Base-by-base conservation (phyloP, 345 rosid species). In the Gossypium arboreum region DNA sequence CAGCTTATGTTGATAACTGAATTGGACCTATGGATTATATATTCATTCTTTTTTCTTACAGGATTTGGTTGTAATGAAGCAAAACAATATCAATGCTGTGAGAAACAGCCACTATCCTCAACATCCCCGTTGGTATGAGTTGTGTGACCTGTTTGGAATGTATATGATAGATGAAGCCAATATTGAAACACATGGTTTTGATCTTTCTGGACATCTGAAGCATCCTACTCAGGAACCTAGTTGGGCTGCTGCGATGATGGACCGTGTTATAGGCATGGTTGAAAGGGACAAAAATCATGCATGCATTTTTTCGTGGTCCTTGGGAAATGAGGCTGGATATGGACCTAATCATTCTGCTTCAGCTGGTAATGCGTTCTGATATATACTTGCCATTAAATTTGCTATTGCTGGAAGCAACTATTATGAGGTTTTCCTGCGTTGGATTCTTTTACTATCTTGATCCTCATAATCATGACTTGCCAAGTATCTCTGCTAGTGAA, bases 141-240 rank as follows among this genome's bases (percentile, higher is more conserved):
- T 95, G 79, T 95, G 99, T 73, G 93, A 95, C 86, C 84, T 93
- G 81, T 91, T 95, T 74, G 98, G 99, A 75, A 80, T 95, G 92
- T 95, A 95, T 86, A 93, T 95, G 98, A 88, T 93, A 70, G 99
- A 95, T 83, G 99, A 95, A 84, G 98, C 99, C 79, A 95, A 95
- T 84, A 90, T 95, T 64, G 99, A 95, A 90, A 95, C 99, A 74
- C 99, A 95, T 80, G 99, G 98, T 72, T 95, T 95, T 81, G 73
- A 81, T 88, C 83, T 81, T 65, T 88, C 83, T 73, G 80, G 81
- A 76, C 96, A 90, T 87, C 85, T 92, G 81, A 95, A 91, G 88
- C 97, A 91, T 86, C 99, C 98, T 77, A 80, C 98, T 29, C 67
- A 79, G 68, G 99, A 95, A 78, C 86, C 85, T 52, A 89, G 90